Base-by-base conservation (phyloP, 306 rosid genomes). In the Neltuma alba region DNA sequence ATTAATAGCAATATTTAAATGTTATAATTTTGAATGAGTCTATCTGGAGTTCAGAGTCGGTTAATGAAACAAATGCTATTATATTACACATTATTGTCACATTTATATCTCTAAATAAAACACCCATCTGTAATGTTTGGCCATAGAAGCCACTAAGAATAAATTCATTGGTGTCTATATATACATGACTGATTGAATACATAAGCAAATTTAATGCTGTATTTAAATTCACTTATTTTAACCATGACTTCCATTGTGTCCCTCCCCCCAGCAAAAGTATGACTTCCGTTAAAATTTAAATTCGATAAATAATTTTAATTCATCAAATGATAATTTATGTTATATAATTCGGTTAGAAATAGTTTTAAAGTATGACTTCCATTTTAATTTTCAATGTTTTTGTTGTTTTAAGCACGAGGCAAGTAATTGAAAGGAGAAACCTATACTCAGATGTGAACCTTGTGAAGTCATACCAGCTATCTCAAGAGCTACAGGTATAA, bases 401-500 rank as follows among this genome's bases (percentile, higher is more conserved):
- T 76, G 47, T 4, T 42, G 23, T 42, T 25, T 45, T 4, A 58
- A 76, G 72, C 40, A 45, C 20, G 47, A 38, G 40, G 72, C 47
- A 28, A 23, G 23, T 42, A 5, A 41, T 13, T 41, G 44, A 63
- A 42, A 62, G 72, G 47, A 30, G 28, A 13, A 45, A 1, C 27
- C 20, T n/a, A 2, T 50, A 63, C 20, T 37, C 72, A 11, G 21
- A 45, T 55, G 5, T 30, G 45, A 31, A 52, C 23, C 48, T 63
- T 33, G 72, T 20, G 36, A 40, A 30, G 34, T 62, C 27, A 31
- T n/a, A 31, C 55, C 72, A 6, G 55, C 62, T 47, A 44, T 76
- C 47, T 25, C 10, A 1, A 20, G 80, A 63, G 34, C 9, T 11
- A 2, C 80, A 76, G 45, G 80, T 76, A 61, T 34, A 9, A 48